Evolutionary conservation across 768 basidiomycete genomes (phyloP).

Genomic region (Termitomyces sp.): DNA sequence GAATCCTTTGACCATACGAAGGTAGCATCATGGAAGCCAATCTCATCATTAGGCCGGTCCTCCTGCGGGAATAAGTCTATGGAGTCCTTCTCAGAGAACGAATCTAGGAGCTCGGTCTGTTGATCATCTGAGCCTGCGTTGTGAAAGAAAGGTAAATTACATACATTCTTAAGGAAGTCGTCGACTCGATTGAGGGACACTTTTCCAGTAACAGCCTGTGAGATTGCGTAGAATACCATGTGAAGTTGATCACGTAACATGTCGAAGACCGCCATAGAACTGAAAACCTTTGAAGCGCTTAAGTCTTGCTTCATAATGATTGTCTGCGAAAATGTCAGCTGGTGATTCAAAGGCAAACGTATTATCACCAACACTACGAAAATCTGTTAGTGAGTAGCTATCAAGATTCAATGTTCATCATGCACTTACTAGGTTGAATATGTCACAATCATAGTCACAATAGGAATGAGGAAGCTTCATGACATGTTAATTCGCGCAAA

Average conservation of each 20-base stretch:
- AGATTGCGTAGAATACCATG: conserved; percentile 25
- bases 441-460: conserved; percentile 60
- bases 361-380: conserved; percentile 7
- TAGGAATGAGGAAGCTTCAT: conserved; percentile 50
- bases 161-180: conserved; percentile 33
- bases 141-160: conserved; percentile 1
- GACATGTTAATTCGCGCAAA: background rate
- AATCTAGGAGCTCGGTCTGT: conserved; percentile 44
- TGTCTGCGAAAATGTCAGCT: conserved; percentile 20
- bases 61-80: conserved; percentile 10
- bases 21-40: conserved; percentile 48
- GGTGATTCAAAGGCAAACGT: background rate
- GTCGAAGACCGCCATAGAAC: conserved; percentile 57
- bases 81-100: conserved; percentile 22
- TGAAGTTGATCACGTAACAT: conserved; percentile 48
- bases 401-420: background rate
- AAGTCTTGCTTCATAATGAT: conserved; percentile 34
- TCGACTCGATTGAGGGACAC: conserved; percentile 58
- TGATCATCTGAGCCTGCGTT: background rate
- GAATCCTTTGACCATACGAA: conserved; percentile 49
- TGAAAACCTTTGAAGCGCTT: conserved; percentile 40
- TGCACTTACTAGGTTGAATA: conserved; percentile 50
- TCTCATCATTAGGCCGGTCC: conserved; percentile 18
- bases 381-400: background rate
- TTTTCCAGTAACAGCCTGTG: conserved; percentile 32